Conservation (phyloP, 2,329 filamentous ascomycete genomes). For the Epichloe amarillans region DNA sequence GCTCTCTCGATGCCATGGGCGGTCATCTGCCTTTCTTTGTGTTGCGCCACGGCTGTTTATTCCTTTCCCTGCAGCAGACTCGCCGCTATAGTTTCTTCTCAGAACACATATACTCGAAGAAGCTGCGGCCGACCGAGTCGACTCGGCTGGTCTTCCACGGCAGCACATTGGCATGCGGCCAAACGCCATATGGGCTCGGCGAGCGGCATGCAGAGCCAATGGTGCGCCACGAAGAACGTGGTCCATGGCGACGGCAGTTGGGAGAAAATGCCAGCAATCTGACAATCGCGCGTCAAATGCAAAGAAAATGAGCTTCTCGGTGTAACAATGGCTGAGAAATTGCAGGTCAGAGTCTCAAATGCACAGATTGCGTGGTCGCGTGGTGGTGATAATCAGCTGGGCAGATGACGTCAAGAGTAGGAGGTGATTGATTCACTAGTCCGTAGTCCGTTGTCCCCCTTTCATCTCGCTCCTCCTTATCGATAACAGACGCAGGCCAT, state of each 20-base stretch:
- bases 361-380: too few relatives aligned
- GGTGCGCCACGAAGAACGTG: conserved; percentile 1
- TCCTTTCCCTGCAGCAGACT: background rate
- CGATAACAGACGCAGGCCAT: too few relatives aligned
- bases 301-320: background rate
- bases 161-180: background rate
- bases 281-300: background rate
- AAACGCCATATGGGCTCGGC: background rate
- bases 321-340: too few relatives aligned
- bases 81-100: background rate
- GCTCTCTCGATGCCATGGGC: conserved; percentile 54
- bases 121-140: background rate
- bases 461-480: too few relatives aligned
- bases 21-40: conserved; percentile 42
- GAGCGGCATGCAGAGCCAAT: background rate
- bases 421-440: background rate
- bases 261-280: background rate
- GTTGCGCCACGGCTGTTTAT: conserved; percentile 13
- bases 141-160: background rate
- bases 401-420: background rate
- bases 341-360: background rate
- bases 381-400: background rate
- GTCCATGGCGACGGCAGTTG: background rate
- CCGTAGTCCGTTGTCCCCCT: too few relatives aligned
- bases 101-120: background rate